Evolutionary conservation across 371 early-diverging fungal species (phyloP), one percentile per base, ranked within the genome.

Genomic region (Polyrhizophydium stewartii): DNA sequence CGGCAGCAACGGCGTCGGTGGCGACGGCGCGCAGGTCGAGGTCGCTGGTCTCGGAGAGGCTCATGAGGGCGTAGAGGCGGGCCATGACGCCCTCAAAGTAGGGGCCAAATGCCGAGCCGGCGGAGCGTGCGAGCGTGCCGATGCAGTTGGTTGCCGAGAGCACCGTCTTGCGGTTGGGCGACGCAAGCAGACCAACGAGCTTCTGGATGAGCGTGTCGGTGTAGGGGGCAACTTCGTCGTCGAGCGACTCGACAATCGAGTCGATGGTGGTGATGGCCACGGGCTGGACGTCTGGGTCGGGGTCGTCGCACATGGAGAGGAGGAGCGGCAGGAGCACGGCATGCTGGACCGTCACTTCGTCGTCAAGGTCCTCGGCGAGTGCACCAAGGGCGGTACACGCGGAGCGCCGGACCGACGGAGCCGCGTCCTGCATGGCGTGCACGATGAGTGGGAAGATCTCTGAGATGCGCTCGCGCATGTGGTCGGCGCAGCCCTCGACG

Each of bases 381-480:
- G 89, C 81, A 21, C 89, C 86, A 33, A 95, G 71, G 0, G 93
- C 90, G 81, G 92, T 85, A 66, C 95, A 95, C 27, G 92, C 91
- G 27, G 91, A 91, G 27, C 88, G 84, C 58, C 93, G 88, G 35
- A 94, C 96, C 37, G 77, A 72, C 13, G 78, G 73, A 22, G 91
- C 87, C 16, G 86, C 81, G 62, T 95, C 94, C 55, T 87, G 86
- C 31, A 95, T 84, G 50, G 90, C 93, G 24, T 80, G 70, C 61
- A 85, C 81, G 7, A 95, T 84, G 22, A 93, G 64, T 1, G 83
- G 79, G 30, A 93, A 72, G 30, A 95, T 70, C 3, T 92, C 92
- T 30, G 84, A 75, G 45, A 92, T 77, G 63, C 85, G 84, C 55
- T 82, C 73, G 50, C 89, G 81, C 70, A 91, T 90, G 60, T 78